A percentile compares a stretch with the other conserved stretches of the same genome.
phyloP scores from a whole-genome alignment of 371 early-diverging fungal genomes.

The Mucor sp. region DNA sequence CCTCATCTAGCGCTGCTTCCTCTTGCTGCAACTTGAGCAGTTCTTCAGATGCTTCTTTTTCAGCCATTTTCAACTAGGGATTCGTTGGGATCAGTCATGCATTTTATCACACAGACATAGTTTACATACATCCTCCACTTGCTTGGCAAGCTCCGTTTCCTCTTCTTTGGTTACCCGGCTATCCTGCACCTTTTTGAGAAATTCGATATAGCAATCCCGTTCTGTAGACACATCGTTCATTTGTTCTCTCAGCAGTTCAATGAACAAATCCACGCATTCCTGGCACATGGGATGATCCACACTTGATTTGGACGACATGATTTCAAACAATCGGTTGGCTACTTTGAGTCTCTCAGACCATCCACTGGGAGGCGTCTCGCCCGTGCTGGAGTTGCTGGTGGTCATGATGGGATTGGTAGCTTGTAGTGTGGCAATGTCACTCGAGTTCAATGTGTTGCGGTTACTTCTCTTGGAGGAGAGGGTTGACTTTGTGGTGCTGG shows the following conservation, averaged over 20 bases:
- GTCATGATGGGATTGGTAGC: not conserved
- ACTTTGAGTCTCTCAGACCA: conserved; percentile 65
- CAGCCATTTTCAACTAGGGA: conserved; percentile 45
- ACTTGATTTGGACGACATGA: conserved; percentile 70
- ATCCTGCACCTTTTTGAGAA: conserved; percentile 61
- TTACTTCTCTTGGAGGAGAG: not conserved
- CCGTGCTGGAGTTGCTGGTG: not conserved
- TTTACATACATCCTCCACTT: conserved; percentile 52
- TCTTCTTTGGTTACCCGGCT: conserved; percentile 55
- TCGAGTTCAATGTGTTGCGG: not conserved
- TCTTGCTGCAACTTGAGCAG: conserved; percentile 64
- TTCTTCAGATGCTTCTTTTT: conserved; percentile 55
- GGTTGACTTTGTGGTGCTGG: not conserved
- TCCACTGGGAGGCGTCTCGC: conserved; percentile 24
- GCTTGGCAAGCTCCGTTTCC: conserved; percentile 42
- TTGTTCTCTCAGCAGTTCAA: conserved; percentile 70
- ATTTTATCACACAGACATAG: not conserved
- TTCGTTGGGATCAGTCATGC: not conserved
- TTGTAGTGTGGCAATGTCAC: not conserved
- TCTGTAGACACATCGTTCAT: conserved; percentile 71
- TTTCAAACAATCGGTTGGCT: conserved; percentile 67
- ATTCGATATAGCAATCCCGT: conserved; percentile 76
- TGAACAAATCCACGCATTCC: conserved; percentile 83
- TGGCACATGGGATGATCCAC: conserved; percentile 89
- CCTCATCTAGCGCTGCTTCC: conserved; percentile 54